Percentiles rank a stretch among this genome's conserved stretches.
Evolutionary conservation across 306 rosid species (phyloP).

Genomic region (Cicer cuneatum): DNA sequence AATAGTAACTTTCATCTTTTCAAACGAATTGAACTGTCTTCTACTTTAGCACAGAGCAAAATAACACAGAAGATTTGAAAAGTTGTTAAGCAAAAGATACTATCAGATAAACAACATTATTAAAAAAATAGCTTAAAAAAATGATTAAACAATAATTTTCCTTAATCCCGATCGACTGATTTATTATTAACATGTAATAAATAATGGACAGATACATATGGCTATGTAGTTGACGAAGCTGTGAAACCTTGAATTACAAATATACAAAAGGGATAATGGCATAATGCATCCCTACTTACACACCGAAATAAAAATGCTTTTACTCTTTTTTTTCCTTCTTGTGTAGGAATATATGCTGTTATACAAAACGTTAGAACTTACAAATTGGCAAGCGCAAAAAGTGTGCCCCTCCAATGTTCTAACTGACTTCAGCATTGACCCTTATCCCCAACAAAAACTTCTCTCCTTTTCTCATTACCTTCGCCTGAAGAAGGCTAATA

Average conservation of each 20-base stretch:
- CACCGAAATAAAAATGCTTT: not conserved
- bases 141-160: conserved; percentile 2
- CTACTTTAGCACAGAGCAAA: not conserved
- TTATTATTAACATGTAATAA: conserved; percentile 24
- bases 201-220: not conserved
- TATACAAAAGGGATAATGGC: conserved; percentile 2
- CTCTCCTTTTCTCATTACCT: not conserved
- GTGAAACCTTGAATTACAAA: conserved; percentile 23
- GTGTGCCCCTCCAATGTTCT: conserved; percentile 44
- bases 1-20: not conserved
- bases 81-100: not conserved
- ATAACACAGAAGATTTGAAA: not conserved
- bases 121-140: not conserved
- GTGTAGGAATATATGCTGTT: conserved; percentile 10
- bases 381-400: conserved; percentile 43
- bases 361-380: conserved; percentile 44
- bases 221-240: conserved; percentile 15
- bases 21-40: not conserved
- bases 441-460: conserved; percentile 36
- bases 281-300: not conserved
- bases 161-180: conserved; percentile 20
- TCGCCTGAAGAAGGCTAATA: conserved; percentile 64
- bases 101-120: not conserved
- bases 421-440: conserved; percentile 27
- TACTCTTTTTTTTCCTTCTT: not conserved